Evolutionary conservation across 331 rosid species (phyloP), one percentile per base, ranked within the genome.

Genomic region (Pyracantha coccinea): DNA sequence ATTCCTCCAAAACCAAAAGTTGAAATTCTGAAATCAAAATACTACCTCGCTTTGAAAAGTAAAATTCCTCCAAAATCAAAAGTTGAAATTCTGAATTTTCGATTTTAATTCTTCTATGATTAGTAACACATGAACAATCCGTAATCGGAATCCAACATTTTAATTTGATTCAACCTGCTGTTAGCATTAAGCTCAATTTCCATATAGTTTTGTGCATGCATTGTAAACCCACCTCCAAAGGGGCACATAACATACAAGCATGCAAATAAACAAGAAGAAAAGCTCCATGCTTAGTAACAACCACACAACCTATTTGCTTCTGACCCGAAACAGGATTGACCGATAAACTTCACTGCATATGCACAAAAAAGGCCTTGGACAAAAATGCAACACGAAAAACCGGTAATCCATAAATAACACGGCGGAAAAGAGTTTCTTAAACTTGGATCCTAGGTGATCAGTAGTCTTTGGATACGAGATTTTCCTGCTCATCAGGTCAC

Each of bases 401-500:
- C 50, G 19, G 15, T 13, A 53, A 20, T 41, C 67, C 47, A 55
- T 24, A 73, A 6, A 20, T 2, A 50, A 41, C 28, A 21, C 4
- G 15, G 6, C 15, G 29, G 21, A 31, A 10, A 45, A 47, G 57
- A 31, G 38, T 45, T 67, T 24, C 33, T 27, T 23, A 28, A 58
- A 38, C 64, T 29, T 35, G 45, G 27, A 67, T n/a, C 70, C 23
- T 75, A 55, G 63, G 61, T 11, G 71, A 77, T 75, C 73, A 72
- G 65, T 54, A 3, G 76, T 78, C 79, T 78, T 80, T 74, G 87
- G 68, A 71, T 85, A 78, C 67, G 61, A 59, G 72, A 78, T 74
- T 65, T 80, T 75, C 54, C 74, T 78, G 82, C 79, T 79, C 88
- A 75, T 83, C 81, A 73, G 87, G 59, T 75, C 70, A 50, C 69